These are phyloP conservation scores for Jackrogersella multiformis DNA, from an alignment of 495 filamentous ascomycete genomes.

Conservation along the genomic window DNA sequence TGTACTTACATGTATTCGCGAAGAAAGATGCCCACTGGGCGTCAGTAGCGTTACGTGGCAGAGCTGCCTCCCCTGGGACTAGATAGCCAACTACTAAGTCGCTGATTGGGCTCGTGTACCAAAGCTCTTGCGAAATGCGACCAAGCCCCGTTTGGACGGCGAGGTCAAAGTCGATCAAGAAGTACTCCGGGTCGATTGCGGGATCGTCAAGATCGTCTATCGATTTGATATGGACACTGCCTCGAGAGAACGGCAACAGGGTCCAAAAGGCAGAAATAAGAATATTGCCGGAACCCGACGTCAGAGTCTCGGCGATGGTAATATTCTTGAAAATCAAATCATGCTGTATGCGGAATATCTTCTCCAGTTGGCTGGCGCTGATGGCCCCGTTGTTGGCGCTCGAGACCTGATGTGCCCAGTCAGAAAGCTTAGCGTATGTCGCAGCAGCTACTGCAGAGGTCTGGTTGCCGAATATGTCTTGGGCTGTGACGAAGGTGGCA, in stretches of 20 bases:
- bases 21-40: conserved; percentile 44
- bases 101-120: conserved; percentile 40
- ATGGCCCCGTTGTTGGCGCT: conserved; percentile 43
- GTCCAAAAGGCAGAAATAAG: conserved; percentile 55
- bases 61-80: conserved; percentile 17
- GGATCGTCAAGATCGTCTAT: conserved; percentile 47
- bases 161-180: conserved; percentile 49
- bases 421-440: conserved; percentile 30
- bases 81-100: conserved; percentile 22
- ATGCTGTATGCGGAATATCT: conserved; percentile 54
- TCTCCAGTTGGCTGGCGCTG: conserved; percentile 44
- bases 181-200: conserved; percentile 46
- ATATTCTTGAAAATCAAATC: conserved; percentile 56
- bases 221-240: conserved; percentile 54
- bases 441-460: conserved; percentile 30
- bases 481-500: conserved; percentile 49
- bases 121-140: conserved; percentile 39
- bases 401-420: conserved; percentile 47
- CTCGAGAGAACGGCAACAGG: conserved; percentile 54
- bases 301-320: conserved; percentile 54
- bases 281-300: conserved; percentile 34
- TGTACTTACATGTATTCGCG: conserved; percentile 25
- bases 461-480: conserved; percentile 39
- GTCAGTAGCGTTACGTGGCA: conserved; percentile 45
- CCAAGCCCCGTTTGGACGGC: conserved; percentile 41